phyloP scores from a whole-genome alignment of 139 green algal genomes.

The Chlorella ohadii region DNA sequence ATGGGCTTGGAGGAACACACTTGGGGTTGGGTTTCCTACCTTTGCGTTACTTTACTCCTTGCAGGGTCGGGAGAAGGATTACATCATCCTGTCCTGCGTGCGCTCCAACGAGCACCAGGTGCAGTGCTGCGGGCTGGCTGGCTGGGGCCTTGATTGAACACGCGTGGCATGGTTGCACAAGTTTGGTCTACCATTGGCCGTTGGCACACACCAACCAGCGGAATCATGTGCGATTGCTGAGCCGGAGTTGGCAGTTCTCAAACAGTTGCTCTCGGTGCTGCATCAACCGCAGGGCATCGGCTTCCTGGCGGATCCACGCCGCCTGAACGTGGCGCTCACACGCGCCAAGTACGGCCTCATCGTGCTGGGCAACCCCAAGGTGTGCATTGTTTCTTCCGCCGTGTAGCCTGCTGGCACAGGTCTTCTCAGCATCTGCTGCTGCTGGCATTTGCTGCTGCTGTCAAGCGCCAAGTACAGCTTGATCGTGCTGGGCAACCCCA shows the following conservation, averaged over 20 bases:
- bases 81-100: conserved; percentile 98
- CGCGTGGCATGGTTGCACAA: no score
- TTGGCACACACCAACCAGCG: no score
- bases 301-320: conserved; percentile 95
- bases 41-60: background rate
- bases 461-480: conserved; percentile 74
- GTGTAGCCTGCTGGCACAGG: no score
- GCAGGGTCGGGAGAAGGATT: conserved; percentile 96
- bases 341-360: conserved; percentile 61
- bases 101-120: conserved; percentile 94
- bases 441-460: no score
- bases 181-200: no score
- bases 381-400: no score
- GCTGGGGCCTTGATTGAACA: no score
- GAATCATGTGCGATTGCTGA: no score
- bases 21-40: no score
- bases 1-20: no score
- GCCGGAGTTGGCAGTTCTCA: background rate
- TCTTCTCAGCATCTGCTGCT: no score
- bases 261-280: no score
- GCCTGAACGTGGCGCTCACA: conserved; percentile 98
- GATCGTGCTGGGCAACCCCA: conserved; percentile 95
- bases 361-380: conserved; percentile 14
- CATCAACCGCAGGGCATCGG: conserved; percentile 95
- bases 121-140: conserved; percentile 93